Evolutionary conservation across 1,284 basidiomycete genomes (phyloP).

Genomic region (Trametes polyzona): DNA sequence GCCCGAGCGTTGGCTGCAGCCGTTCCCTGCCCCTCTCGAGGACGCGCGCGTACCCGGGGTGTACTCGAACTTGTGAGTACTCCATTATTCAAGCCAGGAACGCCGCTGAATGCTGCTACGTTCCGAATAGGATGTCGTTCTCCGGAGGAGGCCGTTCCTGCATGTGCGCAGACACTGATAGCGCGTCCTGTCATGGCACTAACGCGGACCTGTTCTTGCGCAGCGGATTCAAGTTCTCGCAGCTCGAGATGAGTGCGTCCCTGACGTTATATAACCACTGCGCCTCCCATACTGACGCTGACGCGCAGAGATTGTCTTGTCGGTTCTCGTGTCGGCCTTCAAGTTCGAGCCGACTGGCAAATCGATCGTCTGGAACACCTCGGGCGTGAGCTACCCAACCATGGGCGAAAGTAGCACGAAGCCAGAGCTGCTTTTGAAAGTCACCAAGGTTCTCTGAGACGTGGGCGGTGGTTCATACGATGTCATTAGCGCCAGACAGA

Average conservation of each 20-base stretch:
- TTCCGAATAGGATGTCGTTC: conserved; percentile 24
- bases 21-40: conserved; percentile 7
- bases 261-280: not conserved
- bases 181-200: not conserved
- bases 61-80: conserved; percentile 26
- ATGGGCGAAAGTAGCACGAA: conserved; percentile 12
- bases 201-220: too few relatives aligned
- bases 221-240: conserved; percentile 39
- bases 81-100: not conserved
- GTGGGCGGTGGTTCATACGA: too few relatives aligned
- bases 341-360: conserved; percentile 18
- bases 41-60: conserved; percentile 23
- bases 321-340: conserved; percentile 20
- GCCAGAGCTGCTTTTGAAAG: conserved; percentile 18
- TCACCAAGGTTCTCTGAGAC: not conserved
- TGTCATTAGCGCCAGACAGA: too few relatives aligned
- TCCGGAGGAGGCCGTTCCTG: conserved; percentile 37
- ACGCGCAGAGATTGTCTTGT: conserved; percentile 20
- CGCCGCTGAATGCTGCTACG: not conserved
- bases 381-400: conserved; percentile 21
- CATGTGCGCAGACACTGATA: conserved; percentile 29
- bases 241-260: conserved; percentile 41
- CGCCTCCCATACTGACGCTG: not conserved
- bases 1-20: conserved; percentile 25
- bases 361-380: conserved; percentile 18